These are phyloP conservation scores for Apiotrichum gamsii DNA, from an alignment of 1,284 basidiomycete genomes.

Conservation along the genomic window DNA sequence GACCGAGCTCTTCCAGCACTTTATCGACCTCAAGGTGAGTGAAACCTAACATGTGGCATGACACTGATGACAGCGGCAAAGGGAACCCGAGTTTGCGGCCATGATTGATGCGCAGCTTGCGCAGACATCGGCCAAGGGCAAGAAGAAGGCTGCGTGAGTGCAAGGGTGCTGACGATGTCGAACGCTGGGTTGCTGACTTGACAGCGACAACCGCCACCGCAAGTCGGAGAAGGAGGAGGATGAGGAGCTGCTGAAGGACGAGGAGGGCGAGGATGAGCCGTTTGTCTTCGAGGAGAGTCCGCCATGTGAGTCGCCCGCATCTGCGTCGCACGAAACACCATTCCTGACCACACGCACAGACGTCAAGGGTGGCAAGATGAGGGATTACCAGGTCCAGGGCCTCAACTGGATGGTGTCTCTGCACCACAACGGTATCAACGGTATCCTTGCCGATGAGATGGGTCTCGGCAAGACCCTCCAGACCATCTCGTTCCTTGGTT, in stretches of 20 bases:
- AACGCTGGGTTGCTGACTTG: background rate
- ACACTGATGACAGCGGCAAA: conserved; percentile 58
- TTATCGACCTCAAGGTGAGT: conserved; percentile 82
- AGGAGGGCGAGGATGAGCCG: conserved; percentile 72
- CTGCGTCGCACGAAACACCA: too few species aligned
- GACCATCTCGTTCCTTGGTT: conserved; percentile 95
- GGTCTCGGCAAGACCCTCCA: conserved; percentile 97
- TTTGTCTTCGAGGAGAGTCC: conserved; percentile 90
- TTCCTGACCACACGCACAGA: conserved; percentile 50
- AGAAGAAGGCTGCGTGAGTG: conserved; percentile 63
- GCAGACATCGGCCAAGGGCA: conserved; percentile 65
- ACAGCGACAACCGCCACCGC: conserved; percentile 70
- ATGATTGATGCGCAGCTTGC: conserved; percentile 63
- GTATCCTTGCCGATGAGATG: conserved; percentile 93
- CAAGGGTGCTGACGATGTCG: too few species aligned
- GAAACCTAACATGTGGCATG: background rate
- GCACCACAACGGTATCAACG: conserved; percentile 87
- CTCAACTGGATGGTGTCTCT: conserved; percentile 95
- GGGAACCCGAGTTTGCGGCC: conserved; percentile 89
- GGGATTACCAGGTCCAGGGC: conserved; percentile 91
- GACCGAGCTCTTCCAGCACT: conserved; percentile 92
- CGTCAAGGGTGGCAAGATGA: conserved; percentile 79
- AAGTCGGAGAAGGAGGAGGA: conserved; percentile 99
- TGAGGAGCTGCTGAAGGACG: conserved; percentile 83
- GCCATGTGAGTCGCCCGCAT: conserved; percentile 57